Conservation (phyloP, 2,329 filamentous ascomycete species). For the Ceratocystis papillata region DNA sequence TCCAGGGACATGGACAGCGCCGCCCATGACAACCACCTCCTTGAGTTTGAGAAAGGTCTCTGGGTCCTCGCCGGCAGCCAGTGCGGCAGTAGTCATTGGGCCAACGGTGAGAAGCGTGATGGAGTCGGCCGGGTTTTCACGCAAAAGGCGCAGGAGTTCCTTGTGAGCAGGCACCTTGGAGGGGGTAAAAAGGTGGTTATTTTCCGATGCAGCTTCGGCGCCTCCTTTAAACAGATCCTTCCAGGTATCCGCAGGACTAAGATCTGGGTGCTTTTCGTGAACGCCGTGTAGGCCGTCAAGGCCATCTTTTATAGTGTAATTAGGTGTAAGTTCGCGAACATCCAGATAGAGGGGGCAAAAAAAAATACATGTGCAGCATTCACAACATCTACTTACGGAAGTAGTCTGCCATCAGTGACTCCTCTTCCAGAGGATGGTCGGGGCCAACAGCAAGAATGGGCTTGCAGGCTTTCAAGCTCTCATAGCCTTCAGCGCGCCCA, state of each 20-base stretch:
- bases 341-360: neutral
- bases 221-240: slow-evolving; percentile 48
- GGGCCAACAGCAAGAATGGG: slow-evolving; percentile 81
- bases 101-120: slow-evolving; percentile 86
- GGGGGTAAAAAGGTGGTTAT: slow-evolving; percentile 58
- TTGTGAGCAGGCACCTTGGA: slow-evolving; percentile 64
- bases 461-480: slow-evolving; percentile 58
- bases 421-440: slow-evolving; percentile 72
- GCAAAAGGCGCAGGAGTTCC: slow-evolving; percentile 79
- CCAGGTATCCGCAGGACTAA: slow-evolving; percentile 66
- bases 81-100: slow-evolving; percentile 82
- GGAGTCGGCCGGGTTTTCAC: slow-evolving; percentile 68
- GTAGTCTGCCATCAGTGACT: slow-evolving; percentile 68
- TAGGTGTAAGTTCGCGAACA: neutral
- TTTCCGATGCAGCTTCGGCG: slow-evolving; percentile 33
- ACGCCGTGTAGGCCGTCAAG: slow-evolving; percentile 67
- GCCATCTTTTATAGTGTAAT: slow-evolving; percentile 45
- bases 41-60: slow-evolving; percentile 81
- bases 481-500: slow-evolving; percentile 59
- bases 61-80: slow-evolving; percentile 78
- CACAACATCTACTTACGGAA: slow-evolving; percentile 55
- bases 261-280: slow-evolving; percentile 61
- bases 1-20: slow-evolving; percentile 64
- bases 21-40: slow-evolving; percentile 93
- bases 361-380: neutral